These are phyloP conservation scores for Apiospora malaysiana DNA, from an alignment of 2,329 filamentous ascomycete species.

Conservation along the genomic window DNA sequence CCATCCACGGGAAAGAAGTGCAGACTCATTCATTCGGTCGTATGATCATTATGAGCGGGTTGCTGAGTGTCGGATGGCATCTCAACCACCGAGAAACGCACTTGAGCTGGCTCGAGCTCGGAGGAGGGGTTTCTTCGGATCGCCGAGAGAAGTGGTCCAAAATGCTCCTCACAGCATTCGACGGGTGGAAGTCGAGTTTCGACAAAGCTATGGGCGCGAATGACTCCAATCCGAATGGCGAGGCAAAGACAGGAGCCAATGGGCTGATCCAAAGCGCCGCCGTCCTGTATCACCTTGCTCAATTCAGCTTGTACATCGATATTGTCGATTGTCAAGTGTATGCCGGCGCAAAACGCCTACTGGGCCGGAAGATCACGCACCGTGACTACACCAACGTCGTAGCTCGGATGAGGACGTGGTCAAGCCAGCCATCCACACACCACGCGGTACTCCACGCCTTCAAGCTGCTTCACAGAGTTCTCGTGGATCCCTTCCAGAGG, in stretches of 20 bases:
- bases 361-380: slow-evolving; percentile 79
- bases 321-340: slow-evolving; percentile 91
- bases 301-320: slow-evolving; percentile 88
- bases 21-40: slow-evolving; percentile 87
- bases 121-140: slow-evolving; percentile 62
- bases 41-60: slow-evolving; percentile 87
- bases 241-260: slow-evolving; percentile 59
- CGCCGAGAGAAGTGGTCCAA: slow-evolving; percentile 78
- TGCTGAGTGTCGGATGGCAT: slow-evolving; percentile 92
- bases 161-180: slow-evolving; percentile 78
- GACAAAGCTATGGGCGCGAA: slow-evolving; percentile 66
- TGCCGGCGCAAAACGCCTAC: slow-evolving; percentile 76
- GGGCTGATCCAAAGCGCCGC: slow-evolving; percentile 78
- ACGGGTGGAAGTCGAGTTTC: slow-evolving; percentile 86
- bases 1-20: slow-evolving; percentile 80
- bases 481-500: slow-evolving; percentile 58
- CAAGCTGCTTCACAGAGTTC: slow-evolving; percentile 77
- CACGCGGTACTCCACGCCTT: slow-evolving; percentile 87
- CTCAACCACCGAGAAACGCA: slow-evolving; percentile 87
- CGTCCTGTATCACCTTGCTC: slow-evolving; percentile 83
- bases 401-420: slow-evolving; percentile 81
- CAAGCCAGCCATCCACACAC: slow-evolving; percentile 73
- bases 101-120: slow-evolving; percentile 76
- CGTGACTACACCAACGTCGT: slow-evolving; percentile 77
- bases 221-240: slow-evolving; percentile 44